Conservation (phyloP, 768 basidiomycete genomes). For the Macrolepiota dolichaula region DNA sequence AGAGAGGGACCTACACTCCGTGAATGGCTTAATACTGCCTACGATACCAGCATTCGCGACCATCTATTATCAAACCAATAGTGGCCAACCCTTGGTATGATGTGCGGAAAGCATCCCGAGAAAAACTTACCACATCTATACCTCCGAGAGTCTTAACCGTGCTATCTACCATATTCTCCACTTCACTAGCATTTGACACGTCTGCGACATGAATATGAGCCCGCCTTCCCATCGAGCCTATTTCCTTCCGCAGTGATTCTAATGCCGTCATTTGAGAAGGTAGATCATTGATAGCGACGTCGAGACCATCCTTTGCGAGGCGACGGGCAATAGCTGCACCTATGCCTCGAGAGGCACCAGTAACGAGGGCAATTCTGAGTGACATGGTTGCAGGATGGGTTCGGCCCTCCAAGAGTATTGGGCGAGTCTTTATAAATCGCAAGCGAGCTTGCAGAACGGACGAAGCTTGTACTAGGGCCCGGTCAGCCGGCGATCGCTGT, state of each 20-base stretch:
- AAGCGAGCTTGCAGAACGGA: too few species aligned
- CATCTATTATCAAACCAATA: background rate
- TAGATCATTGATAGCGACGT: conserved; percentile 39
- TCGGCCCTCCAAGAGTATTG: too few species aligned
- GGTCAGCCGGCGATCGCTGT: too few species aligned
- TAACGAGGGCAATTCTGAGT: too few species aligned
- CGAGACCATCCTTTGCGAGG: conserved; percentile 42
- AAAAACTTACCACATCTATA: conserved; percentile 18
- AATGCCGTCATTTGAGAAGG: conserved; percentile 10
- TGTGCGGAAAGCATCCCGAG: background rate
- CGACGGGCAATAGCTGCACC: conserved; percentile 24
- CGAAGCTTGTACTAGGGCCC: too few species aligned
- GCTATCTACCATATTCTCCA: conserved; percentile 16
- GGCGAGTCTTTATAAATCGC: too few species aligned
- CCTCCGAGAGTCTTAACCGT: conserved; percentile 16
- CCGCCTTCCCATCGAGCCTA: conserved; percentile 13
- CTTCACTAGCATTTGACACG: conserved; percentile 18
- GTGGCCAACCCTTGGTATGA: background rate
- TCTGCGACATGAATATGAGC: conserved; percentile 13
- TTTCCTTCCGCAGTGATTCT: conserved; percentile 12
- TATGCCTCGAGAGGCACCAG: too few species aligned
- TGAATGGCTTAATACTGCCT: background rate
- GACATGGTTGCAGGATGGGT: too few species aligned
- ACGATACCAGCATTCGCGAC: conserved; percentile 12
- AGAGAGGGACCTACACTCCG: background rate